These are phyloP conservation scores for Quercus ilex DNA, from an alignment of 306 rosid genomes.

Conservation along the genomic window DNA sequence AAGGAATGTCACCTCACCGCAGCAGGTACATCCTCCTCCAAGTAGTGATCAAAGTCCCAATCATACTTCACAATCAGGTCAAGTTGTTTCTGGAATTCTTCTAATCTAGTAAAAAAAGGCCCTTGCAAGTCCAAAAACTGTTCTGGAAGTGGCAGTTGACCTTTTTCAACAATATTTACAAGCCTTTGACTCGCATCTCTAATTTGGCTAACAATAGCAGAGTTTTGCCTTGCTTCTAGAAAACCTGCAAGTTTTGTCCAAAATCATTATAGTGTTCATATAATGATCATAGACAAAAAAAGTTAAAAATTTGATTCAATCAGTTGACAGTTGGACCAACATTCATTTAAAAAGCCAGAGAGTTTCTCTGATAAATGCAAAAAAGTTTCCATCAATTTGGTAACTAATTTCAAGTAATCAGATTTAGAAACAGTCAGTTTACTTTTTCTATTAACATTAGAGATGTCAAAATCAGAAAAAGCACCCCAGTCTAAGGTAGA, in stretches of 20 bases:
- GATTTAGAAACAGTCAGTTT: constrained; percentile 9
- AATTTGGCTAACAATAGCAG: constrained; percentile 32
- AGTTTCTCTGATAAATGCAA: constrained; percentile 30
- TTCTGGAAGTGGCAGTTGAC: constrained; percentile 37
- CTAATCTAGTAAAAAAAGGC: constrained; percentile 36
- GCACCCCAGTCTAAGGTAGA: constrained; percentile 17
- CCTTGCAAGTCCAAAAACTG: constrained; percentile 45
- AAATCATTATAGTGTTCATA: constrained; percentile 8
- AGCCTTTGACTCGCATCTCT: constrained; percentile 37
- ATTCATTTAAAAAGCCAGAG: constrained; percentile 30
- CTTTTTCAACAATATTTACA: constrained; percentile 34
- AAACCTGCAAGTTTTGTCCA: constrained; percentile 11
- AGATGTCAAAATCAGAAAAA: constrained; percentile 23
- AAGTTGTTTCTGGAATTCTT: constrained; percentile 58
- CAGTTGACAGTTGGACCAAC: constrained; percentile 24
- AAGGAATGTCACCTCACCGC: constrained; percentile 79
- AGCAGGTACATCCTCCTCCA: constrained; percentile 82
- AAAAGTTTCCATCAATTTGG: constrained; percentile 27
- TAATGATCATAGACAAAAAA: constrained; percentile 11
- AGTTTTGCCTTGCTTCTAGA: constrained; percentile 26
- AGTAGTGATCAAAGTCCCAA: constrained; percentile 89
- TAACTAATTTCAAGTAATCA: constrained; percentile 19
- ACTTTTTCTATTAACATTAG: constrained; percentile 14
- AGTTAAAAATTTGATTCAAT: not conserved
- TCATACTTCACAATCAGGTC: constrained; percentile 43